These are phyloP conservation scores for Penicillium paxilli DNA, from an alignment of 495 filamentous ascomycete genomes.

Conservation along the genomic window DNA sequence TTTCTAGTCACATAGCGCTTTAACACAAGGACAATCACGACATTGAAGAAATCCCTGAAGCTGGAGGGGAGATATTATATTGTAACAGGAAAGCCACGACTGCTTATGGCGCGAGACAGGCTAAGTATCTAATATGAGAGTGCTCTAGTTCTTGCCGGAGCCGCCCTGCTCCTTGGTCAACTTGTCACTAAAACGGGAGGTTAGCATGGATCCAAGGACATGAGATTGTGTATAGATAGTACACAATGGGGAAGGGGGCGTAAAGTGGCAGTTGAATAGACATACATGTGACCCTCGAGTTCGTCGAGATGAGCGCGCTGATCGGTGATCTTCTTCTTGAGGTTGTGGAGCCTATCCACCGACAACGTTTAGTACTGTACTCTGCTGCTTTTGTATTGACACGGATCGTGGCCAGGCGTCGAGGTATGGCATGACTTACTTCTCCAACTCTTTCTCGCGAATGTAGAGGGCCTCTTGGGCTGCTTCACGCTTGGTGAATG, in stretches of 20 bases:
- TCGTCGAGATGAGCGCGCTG: constrained; percentile 82
- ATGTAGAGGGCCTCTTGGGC: constrained; percentile 85
- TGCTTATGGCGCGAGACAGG: background rate
- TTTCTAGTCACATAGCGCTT: constrained; percentile 7
- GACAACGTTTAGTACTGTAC: background rate
- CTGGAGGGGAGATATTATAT: constrained; percentile 3
- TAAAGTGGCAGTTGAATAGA: too few relatives aligned
- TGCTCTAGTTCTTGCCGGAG: background rate
- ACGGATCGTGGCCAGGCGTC: too few relatives aligned
- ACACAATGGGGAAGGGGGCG: too few relatives aligned
- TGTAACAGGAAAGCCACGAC: constrained; percentile 1
- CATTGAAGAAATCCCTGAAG: background rate
- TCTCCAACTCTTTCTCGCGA: constrained; percentile 78
- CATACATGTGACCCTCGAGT: constrained; percentile 79
- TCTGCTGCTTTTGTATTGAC: background rate
- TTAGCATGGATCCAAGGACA: constrained; percentile 1
- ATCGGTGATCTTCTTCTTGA: constrained; percentile 75
- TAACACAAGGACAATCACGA: background rate
- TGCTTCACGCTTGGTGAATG: constrained; percentile 87
- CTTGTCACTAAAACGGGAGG: constrained; percentile 13
- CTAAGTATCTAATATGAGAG: background rate
- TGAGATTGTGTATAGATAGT: background rate
- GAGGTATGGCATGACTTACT: constrained; percentile 58
- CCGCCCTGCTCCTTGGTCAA: constrained; percentile 21
- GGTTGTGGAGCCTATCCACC: constrained; percentile 49